Conservation (phyloP, 2,329 filamentous ascomycete species). For the Sporothrix variecibatus region DNA sequence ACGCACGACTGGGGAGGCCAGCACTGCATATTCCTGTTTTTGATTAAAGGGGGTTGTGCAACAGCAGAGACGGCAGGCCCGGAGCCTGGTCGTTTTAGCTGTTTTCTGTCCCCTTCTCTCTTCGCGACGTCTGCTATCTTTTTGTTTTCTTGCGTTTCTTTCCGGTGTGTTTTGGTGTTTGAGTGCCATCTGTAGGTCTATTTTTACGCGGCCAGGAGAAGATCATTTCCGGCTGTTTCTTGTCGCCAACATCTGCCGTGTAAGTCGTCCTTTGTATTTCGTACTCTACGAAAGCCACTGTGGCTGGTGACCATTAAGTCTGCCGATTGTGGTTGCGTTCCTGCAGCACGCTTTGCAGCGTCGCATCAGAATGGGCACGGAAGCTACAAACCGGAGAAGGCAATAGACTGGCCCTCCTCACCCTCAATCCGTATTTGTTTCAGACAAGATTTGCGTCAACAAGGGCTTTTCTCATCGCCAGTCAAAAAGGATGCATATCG, state of each 20-base stretch:
- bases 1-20: not conserved
- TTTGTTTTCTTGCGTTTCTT: not conserved
- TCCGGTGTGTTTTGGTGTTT: constrained; percentile 5
- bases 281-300: not conserved
- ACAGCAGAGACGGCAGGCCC: not conserved
- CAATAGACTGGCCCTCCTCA: not conserved
- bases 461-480: not conserved
- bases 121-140: not conserved
- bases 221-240: not conserved
- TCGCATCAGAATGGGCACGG: not conserved
- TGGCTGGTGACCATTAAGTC: not conserved
- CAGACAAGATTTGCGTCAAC: constrained; percentile 14
- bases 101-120: not conserved
- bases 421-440: constrained; percentile 11
- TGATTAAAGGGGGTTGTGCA: constrained; percentile 5
- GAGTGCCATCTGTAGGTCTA: not conserved
- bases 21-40: constrained; percentile 7
- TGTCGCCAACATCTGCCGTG: not conserved
- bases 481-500: not conserved
- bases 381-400: constrained; percentile 1
- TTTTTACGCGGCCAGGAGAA: constrained; percentile 16
- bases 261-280: not conserved
- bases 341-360: constrained; percentile 13
- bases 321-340: not conserved
- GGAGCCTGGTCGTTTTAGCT: not conserved